phyloP scores from a whole-genome alignment of 73 alveolate species.

The Tetrahymena malaccensis region DNA sequence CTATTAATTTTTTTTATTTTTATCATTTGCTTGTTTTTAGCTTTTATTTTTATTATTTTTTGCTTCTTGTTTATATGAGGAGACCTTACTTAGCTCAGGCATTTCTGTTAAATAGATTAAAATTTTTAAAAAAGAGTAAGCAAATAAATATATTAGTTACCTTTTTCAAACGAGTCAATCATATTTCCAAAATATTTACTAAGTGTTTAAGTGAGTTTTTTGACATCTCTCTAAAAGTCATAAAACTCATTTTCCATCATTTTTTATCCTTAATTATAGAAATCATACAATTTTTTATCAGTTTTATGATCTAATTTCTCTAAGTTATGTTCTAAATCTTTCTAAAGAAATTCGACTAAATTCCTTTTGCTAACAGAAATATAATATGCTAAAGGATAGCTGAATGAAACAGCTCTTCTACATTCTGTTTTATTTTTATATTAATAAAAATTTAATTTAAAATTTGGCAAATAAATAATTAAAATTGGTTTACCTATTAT shows the following conservation, averaged over 20 bases:
- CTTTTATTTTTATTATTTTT: background rate
- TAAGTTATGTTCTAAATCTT: background rate
- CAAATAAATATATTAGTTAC: background rate
- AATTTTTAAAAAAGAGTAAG: background rate
- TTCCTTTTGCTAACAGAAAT: background rate
- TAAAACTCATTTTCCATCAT: background rate
- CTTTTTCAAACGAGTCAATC: background rate
- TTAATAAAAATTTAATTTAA: background rate
- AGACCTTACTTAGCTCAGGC: background rate
- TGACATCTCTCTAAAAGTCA: background rate
- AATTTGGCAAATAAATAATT: background rate
- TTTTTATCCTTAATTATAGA: background rate
- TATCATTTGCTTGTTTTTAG: background rate
- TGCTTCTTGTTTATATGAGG: background rate
- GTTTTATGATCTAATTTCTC: background rate
- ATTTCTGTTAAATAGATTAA: background rate
- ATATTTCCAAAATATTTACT: background rate
- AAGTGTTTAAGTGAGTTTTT: background rate
- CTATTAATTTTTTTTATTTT: background rate
- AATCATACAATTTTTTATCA: background rate
- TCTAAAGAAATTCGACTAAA: background rate
- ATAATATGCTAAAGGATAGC: background rate
- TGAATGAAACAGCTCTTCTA: background rate
- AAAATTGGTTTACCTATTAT: background rate
- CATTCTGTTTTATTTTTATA: background rate